These are phyloP conservation scores for Cinnamomum micranthum DNA, from an alignment of 164 flowering plant species.

Conservation along the genomic window DNA sequence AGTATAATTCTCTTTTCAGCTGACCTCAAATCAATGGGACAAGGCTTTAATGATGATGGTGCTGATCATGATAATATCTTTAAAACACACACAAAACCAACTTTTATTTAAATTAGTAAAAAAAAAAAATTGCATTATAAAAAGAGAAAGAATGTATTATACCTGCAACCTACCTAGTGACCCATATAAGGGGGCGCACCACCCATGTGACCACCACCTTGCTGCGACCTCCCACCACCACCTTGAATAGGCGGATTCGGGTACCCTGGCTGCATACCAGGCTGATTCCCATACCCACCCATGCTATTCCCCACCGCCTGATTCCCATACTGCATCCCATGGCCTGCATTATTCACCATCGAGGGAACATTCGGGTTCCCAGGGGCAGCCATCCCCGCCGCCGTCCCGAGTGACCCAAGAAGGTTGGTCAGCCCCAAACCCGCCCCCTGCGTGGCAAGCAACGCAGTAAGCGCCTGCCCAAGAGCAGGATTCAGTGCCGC, in stretches of 20 bases:
- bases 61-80: too few species aligned
- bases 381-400: slow-evolving; percentile 32
- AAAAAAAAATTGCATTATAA: neutral
- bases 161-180: slow-evolving; percentile 32
- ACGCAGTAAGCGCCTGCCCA: slow-evolving; percentile 77
- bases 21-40: too few species aligned
- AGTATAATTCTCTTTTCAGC: too few species aligned
- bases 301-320: slow-evolving; percentile 32
- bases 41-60: too few species aligned
- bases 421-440: slow-evolving; percentile 65
- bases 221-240: slow-evolving; percentile 46
- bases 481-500: slow-evolving; percentile 55
- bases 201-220: slow-evolving; percentile 44
- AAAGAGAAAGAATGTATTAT: neutral
- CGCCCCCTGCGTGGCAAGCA: slow-evolving; percentile 71
- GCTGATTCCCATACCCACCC: slow-evolving; percentile 58
- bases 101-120: neutral
- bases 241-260: slow-evolving; percentile 47
- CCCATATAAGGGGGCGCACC: slow-evolving; percentile 52
- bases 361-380: slow-evolving; percentile 34
- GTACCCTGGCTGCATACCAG: slow-evolving; percentile 50
- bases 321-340: slow-evolving; percentile 47
- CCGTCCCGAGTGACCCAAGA: slow-evolving; percentile 47
- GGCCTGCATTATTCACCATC: slow-evolving; percentile 31
- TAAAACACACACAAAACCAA: too few species aligned